Percentiles rank a stretch among this genome's conserved stretches.
Evolutionary conservation across 768 basidiomycete genomes (phyloP).

Genomic region (Tulasnella sp.): DNA sequence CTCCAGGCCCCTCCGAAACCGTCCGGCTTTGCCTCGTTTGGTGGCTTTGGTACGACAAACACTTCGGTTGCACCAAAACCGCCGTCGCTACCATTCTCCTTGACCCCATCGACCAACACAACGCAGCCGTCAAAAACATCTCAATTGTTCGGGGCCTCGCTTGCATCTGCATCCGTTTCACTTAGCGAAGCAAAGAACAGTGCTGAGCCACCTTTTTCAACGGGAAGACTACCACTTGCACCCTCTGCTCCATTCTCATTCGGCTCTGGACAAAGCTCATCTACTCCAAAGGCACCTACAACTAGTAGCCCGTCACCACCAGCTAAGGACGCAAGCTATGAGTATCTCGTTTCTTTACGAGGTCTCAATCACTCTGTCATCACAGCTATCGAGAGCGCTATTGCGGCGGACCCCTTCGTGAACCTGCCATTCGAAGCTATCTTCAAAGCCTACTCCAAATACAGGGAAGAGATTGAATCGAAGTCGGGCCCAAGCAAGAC

Average conservation of each 20-base stretch:
- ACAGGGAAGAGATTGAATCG: conserved; percentile 11
- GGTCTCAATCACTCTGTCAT: conserved; percentile 18
- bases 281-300: neutral
- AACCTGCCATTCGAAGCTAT: conserved; percentile 10
- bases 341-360: conserved; percentile 15
- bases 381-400: conserved; percentile 1
- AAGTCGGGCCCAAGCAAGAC: neutral
- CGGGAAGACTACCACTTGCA: neutral
- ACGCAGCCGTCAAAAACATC: conserved; percentile 14
- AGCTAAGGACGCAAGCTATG: neutral
- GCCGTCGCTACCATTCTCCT: neutral
- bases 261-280: neutral
- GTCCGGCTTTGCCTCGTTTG: neutral
- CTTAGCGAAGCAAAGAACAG: neutral
- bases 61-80: neutral
- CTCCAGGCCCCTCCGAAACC: conserved; percentile 1
- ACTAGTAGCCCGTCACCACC: neutral
- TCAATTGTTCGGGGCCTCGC: conserved; percentile 11
- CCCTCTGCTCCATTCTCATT: neutral
- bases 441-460: conserved; percentile 5
- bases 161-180: conserved; percentile 3
- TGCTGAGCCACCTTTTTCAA: neutral
- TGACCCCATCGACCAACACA: neutral
- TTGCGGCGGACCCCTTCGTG: conserved; percentile 16
- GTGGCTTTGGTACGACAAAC: neutral